phyloP scores from a whole-genome alignment of 768 basidiomycete genomes.

The Trametes coccinea region DNA sequence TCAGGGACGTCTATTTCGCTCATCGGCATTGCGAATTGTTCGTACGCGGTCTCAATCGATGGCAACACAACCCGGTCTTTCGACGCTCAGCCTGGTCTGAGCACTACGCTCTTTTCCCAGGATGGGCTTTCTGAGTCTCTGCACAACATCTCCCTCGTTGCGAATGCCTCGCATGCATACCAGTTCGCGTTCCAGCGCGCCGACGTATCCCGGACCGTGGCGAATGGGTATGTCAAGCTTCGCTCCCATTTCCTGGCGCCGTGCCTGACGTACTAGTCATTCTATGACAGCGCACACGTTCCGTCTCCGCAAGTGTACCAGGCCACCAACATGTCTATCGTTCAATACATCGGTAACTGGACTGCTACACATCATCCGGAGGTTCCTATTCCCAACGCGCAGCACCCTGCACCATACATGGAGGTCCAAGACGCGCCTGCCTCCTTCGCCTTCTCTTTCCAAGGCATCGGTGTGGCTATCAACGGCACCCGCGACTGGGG shows the following conservation, averaged over 20 bases:
- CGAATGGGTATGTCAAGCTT: neutral
- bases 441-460: constrained; percentile 43
- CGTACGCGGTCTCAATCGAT: too few species aligned
- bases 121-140: neutral
- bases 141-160: constrained; percentile 59
- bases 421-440: constrained; percentile 27
- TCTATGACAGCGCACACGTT: too few species aligned
- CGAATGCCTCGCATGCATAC: constrained; percentile 30
- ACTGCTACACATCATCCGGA: too few species aligned
- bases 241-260: neutral
- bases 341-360: constrained; percentile 33
- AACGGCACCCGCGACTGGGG: constrained; percentile 27
- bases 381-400: too few species aligned
- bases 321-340: constrained; percentile 42
- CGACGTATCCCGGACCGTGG: constrained; percentile 37
- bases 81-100: too few species aligned
- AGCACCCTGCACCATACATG: too few species aligned
- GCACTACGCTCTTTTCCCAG: too few species aligned
- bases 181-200: constrained; percentile 52
- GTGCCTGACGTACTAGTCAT: constrained; percentile 21
- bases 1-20: too few species aligned
- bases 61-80: too few species aligned
- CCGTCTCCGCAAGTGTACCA: constrained; percentile 29
- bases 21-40: too few species aligned
- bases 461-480: constrained; percentile 32